Evolutionary conservation across 2,329 filamentous ascomycete genomes (phyloP), one percentile per base, ranked within the genome.

Genomic region (Calonectria crousiana): DNA sequence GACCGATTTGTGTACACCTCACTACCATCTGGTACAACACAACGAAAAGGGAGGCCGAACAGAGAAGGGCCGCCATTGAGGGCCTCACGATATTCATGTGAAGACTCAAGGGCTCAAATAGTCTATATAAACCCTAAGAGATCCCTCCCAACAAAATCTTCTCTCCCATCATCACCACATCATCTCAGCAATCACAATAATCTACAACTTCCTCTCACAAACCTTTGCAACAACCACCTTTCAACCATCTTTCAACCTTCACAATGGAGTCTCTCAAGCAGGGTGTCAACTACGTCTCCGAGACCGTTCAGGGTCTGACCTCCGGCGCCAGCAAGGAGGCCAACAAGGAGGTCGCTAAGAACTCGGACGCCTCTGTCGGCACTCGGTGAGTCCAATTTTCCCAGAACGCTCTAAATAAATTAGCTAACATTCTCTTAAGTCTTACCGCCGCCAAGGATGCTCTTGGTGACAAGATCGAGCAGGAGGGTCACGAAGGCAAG

Each of bases 291-390:
- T 93, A 93, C 90, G 91, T 93, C 86, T 85, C 90, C 78, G 92
- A 94, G 89, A 87, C 87, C 79, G 84, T 93, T 82, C 89, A 93
- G 88, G 88, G 91, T 80, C 87, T 87, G 67, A 82, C 87, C 78
- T 86, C 88, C 75, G 87, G 88, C 80, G 88, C 89, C 77, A 90
- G 88, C 87, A 93, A 94, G 90, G 92, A 94, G 88, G 87, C 87
- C 87, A 94, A 94, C 91, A 94, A 94, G 90, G 84, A 88, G 79
- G 86, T 92, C 79, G 92, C 92, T 84, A 93, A 94, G 89, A 89
- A 92, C 83, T 82, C 81, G 83, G 87, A 92, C 81, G 89, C 87
- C 77, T 79, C 78, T 75, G 16, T 92, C 69, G 78, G 84, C 81
- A 92, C 89, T 83, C 92, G 92, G 88, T 89, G 84, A 83, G 87